Conservation (phyloP, 2,329 filamentous ascomycete genomes). For the Cordyceps fumosorosea region DNA sequence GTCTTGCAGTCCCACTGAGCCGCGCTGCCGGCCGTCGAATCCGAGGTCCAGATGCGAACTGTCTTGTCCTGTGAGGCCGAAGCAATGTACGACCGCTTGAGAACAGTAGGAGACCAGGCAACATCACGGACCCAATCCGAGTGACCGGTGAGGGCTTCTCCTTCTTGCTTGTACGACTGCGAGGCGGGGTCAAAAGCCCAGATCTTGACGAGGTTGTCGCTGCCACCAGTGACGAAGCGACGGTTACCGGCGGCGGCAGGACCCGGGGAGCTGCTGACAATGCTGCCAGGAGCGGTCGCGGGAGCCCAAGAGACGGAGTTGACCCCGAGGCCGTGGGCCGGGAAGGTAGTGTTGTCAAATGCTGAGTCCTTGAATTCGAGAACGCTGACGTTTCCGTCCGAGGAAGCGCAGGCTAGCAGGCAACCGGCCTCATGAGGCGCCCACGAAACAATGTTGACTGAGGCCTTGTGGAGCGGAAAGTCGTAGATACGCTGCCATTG, state of each 20-base stretch:
- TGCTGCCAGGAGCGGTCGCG: constrained; percentile 72
- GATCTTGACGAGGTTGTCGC: constrained; percentile 88
- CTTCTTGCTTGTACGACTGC: constrained; percentile 55
- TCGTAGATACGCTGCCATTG: constrained; percentile 86
- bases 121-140: constrained; percentile 97
- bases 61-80: constrained; percentile 95
- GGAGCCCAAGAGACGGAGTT: constrained; percentile 97
- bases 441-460: constrained; percentile 95
- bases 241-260: constrained; percentile 58
- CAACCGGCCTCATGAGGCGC: constrained; percentile 95
- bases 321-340: constrained; percentile 86
- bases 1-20: constrained; percentile 80
- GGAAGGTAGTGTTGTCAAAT: constrained; percentile 85
- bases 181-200: constrained; percentile 72
- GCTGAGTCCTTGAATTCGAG: constrained; percentile 96
- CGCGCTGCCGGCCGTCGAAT: constrained; percentile 47
- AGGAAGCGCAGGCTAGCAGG: constrained; percentile 87
- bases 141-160: constrained; percentile 68
- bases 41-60: constrained; percentile 91
- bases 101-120: constrained; percentile 89
- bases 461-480: constrained; percentile 88
- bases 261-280: constrained; percentile 65
- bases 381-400: constrained; percentile 87
- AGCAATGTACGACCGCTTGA: constrained; percentile 95
- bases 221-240: constrained; percentile 89